phyloP scores from a whole-genome alignment of 2,329 filamentous ascomycete genomes.

The Dactylellina leptospora region DNA sequence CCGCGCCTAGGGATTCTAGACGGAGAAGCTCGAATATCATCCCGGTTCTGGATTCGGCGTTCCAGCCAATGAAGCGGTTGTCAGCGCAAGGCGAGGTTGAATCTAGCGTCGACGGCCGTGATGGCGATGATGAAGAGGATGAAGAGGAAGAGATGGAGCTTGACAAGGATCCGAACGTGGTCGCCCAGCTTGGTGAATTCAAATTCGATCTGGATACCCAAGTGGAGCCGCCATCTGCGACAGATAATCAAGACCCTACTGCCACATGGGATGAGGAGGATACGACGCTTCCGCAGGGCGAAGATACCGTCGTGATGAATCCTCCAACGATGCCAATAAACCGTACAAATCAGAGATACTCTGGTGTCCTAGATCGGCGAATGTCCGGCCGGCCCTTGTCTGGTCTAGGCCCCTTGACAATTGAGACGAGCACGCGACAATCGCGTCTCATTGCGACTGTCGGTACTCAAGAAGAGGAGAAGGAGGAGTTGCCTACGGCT shows the following conservation, averaged over 20 bases:
- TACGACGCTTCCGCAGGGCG: slow-evolving; percentile 27
- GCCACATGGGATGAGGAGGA: slow-evolving; percentile 46
- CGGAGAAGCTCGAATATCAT: slow-evolving; percentile 51
- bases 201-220: slow-evolving; percentile 75
- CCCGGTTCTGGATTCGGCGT: slow-evolving; percentile 33
- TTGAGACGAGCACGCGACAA: slow-evolving; percentile 44
- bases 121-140: slow-evolving; percentile 72
- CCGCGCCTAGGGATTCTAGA: slow-evolving; percentile 34
- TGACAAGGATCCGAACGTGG: slow-evolving; percentile 82
- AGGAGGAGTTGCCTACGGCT: slow-evolving; percentile 12
- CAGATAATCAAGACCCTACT: slow-evolving; percentile 64
- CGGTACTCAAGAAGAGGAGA: slow-evolving; percentile 19
- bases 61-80: slow-evolving; percentile 50
- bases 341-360: slow-evolving; percentile 37
- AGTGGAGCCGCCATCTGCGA: slow-evolving; percentile 70
- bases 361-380: slow-evolving; percentile 45
- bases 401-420: slow-evolving; percentile 43
- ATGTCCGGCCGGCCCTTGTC: slow-evolving; percentile 47
- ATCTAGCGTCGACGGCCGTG: slow-evolving; percentile 64
- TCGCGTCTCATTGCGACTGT: slow-evolving; percentile 32
- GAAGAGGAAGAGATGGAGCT: slow-evolving; percentile 73
- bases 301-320: slow-evolving; percentile 44
- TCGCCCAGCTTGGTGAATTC: slow-evolving; percentile 84
- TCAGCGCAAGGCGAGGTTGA: slow-evolving; percentile 49
- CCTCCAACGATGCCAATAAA: slow-evolving; percentile 26